phyloP scores from a whole-genome alignment of 257 asterid genomes.

The Nemophila menziesii region DNA sequence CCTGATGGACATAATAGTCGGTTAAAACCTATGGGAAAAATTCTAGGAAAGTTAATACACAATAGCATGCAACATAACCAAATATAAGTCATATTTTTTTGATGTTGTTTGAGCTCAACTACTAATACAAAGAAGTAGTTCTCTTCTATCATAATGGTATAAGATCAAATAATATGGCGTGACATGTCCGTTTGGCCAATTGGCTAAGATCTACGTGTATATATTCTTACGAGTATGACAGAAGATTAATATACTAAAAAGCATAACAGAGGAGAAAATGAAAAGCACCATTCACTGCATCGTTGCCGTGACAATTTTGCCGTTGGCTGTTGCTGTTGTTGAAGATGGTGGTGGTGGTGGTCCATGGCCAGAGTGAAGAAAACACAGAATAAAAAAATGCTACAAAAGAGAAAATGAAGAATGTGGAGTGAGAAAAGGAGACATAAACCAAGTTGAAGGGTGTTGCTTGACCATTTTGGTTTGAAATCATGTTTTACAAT shows the following conservation, averaged over 20 bases:
- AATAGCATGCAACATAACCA: not conserved
- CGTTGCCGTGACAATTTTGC: constrained; percentile 51
- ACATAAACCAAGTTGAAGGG: constrained; percentile 21
- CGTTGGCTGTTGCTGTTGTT: constrained; percentile 29
- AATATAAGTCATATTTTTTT: too few species aligned
- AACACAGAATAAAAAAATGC: constrained; percentile 14
- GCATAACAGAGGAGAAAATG: not conserved
- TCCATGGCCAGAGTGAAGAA: constrained; percentile 38
- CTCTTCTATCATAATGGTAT: too few species aligned
- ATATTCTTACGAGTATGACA: too few species aligned
- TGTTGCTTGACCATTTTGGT: constrained; percentile 34
- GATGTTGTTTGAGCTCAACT: not conserved
- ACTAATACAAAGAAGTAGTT: too few species aligned
- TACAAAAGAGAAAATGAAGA: constrained; percentile 14
- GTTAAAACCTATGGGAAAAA: too few species aligned
- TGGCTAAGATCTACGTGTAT: too few species aligned
- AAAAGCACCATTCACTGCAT: constrained; percentile 60
- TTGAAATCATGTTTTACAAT: constrained; percentile 42
- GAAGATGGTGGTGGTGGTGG: constrained; percentile 13
- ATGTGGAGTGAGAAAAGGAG: constrained; percentile 31
- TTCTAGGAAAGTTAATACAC: not conserved
- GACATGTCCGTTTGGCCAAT: too few species aligned
- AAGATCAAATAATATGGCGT: too few species aligned
- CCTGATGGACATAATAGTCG: constrained; percentile 32
- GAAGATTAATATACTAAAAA: too few species aligned